Percentiles rank a stretch among this genome's conserved stretches.
Conservation (phyloP, 2,329 filamentous ascomycete species). For the Stachybotrys chartarum region DNA sequence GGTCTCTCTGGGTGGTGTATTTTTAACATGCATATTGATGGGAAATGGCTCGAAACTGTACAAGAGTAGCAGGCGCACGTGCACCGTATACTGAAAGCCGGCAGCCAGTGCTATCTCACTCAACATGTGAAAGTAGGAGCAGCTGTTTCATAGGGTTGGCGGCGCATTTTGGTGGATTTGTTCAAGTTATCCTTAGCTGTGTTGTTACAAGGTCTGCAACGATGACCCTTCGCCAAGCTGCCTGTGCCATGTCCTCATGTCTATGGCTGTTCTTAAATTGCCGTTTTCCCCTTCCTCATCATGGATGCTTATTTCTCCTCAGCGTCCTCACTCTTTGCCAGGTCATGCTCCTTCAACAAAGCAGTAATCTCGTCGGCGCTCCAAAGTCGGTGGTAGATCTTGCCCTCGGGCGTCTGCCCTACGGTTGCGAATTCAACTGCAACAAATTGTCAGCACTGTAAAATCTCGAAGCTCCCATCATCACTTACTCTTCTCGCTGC, state of each 20-base stretch:
- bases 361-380: conserved; percentile 92
- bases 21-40: neutral
- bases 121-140: neutral
- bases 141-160: neutral
- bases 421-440: conserved; percentile 97
- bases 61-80: neutral
- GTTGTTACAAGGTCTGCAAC: conserved; percentile 19
- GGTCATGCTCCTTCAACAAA: conserved; percentile 87
- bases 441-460: conserved; percentile 9
- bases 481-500: conserved; percentile 94
- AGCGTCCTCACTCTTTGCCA: conserved; percentile 76
- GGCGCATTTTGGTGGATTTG: neutral
- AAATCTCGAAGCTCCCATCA: conserved; percentile 9
- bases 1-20: too few species aligned
- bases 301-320: conserved; percentile 49
- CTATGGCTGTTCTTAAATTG: neutral
- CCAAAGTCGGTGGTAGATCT: conserved; percentile 98
- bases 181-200: conserved; percentile 12
- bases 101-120: neutral
- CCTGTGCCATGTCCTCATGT: neutral
- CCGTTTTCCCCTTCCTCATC: neutral
- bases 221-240: conserved; percentile 3
- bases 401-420: conserved; percentile 87
- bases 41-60: neutral
- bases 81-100: neutral